Base-by-base conservation (phyloP, 805 yeast genomes). In the Peterozyma xylosa region DNA sequence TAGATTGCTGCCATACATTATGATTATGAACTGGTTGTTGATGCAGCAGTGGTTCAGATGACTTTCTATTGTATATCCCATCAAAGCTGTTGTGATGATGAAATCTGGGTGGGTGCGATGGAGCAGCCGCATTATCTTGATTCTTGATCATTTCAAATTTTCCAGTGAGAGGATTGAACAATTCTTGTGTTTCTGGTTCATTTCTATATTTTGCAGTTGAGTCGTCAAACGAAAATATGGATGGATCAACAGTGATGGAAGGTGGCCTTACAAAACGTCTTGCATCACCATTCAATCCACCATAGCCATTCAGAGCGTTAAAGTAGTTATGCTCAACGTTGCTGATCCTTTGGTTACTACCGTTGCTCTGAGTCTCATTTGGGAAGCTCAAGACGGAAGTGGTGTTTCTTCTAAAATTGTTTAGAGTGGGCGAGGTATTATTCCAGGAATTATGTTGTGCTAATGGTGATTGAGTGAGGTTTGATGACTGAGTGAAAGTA, bases 91-190 rank as follows among this genome's bases (percentile, higher is more conserved):
- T 43, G 32, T 43, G 46, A 36, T 40, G 43, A 18, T 36, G 41
- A 35, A 30, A 16, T 32, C 34, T 32, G 15, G 13, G 14, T 13
- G 14, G 14, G 34, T 13, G 14, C 5, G 34, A 5, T 32, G 14
- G 34, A 13, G 15, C 15, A 32, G 34, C 9, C 7, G 27, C 7
- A 21, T 21, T 21, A 21, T 21, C 27, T 21, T 21, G 27, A 5
- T 35, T 35, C 30, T 21, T 37, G 33, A 42, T 18, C 15, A 40
- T 40, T 37, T 47, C 49, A 18, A 47, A 40, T 15, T 43, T 40
- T 13, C 49, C 49, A 11, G 43, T 47, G 5, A 33, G 17, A 9
- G 49, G 49, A 33, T 44, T 47, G 41, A 37, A 47, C 18, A 47
- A 35, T 15, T 47, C 50, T 29, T 39, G 45, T 39, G 45, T 47